Percentiles rank a stretch among this genome's conserved stretches.
phyloP scores from a whole-genome alignment of 495 filamentous ascomycete species.

The Neurospora sp. region DNA sequence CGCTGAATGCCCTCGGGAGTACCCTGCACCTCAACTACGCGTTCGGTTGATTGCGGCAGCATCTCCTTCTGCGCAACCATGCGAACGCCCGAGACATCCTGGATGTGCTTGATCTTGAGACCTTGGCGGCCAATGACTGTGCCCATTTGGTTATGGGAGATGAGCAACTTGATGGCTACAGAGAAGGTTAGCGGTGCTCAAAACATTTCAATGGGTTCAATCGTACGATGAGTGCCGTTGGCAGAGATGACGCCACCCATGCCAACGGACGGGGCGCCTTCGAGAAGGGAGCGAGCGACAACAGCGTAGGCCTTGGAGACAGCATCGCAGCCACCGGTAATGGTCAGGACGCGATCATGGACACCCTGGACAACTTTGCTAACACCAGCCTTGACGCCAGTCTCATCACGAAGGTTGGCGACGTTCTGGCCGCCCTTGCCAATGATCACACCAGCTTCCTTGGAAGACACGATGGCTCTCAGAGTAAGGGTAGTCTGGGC shows the following conservation, averaged over 20 bases:
- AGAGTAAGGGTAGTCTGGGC: slow-evolving; percentile 82
- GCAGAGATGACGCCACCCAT: slow-evolving; percentile 81
- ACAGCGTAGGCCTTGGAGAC: slow-evolving; percentile 87
- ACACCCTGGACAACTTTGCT: slow-evolving; percentile 98
- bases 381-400: slow-evolving; percentile 92
- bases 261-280: slow-evolving; percentile 87
- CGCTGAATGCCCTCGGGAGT: slow-evolving; percentile 88
- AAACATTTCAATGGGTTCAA: not conserved
- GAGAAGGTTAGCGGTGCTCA: slow-evolving; percentile 12
- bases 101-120: slow-evolving; percentile 98
- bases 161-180: slow-evolving; percentile 87
- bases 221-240: slow-evolving; percentile 89
- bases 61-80: slow-evolving; percentile 99
- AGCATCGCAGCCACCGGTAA: slow-evolving; percentile 76
- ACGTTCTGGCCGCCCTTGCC: slow-evolving; percentile 98
- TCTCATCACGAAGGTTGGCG: slow-evolving; percentile 91
- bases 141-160: slow-evolving; percentile 99
- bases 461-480: slow-evolving; percentile 94
- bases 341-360: slow-evolving; percentile 91
- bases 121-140: slow-evolving; percentile 96
- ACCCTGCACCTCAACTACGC: slow-evolving; percentile 92
- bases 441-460: slow-evolving; percentile 97
- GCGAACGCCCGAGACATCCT: slow-evolving; percentile 90
- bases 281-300: slow-evolving; percentile 80
- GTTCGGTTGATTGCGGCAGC: slow-evolving; percentile 98